These are phyloP conservation scores for Heteromeles arbutifolia DNA, from an alignment of 306 rosid genomes.

Conservation along the genomic window DNA sequence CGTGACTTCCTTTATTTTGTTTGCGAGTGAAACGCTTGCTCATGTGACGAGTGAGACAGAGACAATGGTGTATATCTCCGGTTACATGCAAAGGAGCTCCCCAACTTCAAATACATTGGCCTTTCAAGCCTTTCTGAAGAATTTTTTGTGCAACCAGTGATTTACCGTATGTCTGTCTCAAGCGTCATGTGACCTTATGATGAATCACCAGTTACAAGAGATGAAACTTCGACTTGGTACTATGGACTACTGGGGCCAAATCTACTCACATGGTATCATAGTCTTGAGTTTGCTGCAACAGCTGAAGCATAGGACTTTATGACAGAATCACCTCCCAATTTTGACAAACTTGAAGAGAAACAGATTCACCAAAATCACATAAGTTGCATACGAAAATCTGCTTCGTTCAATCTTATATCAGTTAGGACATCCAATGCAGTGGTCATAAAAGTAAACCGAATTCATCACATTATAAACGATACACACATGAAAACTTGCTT, in stretches of 20 bases:
- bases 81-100: not conserved
- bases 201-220: not conserved
- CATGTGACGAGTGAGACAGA: too few relatives aligned
- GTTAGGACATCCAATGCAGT: conserved; percentile 6
- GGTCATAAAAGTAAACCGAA: conserved; percentile 14
- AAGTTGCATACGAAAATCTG: conserved; percentile 9
- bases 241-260: not conserved
- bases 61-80: not conserved
- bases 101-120: not conserved
- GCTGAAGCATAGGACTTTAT: not conserved
- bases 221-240: not conserved
- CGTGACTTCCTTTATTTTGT: too few relatives aligned
- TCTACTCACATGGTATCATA: not conserved
- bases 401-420: not conserved
- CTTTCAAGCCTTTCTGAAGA: not conserved
- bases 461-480: conserved; percentile 8
- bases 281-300: not conserved
- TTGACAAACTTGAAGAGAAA: not conserved
- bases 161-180: not conserved
- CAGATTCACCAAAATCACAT: not conserved
- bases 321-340: not conserved
- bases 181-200: not conserved
- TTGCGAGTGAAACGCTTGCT: not conserved
- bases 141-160: not conserved
- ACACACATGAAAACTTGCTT: conserved; percentile 18